Base-by-base conservation (phyloP, 1,139 yeast genomes). In the Pichia sp. region DNA sequence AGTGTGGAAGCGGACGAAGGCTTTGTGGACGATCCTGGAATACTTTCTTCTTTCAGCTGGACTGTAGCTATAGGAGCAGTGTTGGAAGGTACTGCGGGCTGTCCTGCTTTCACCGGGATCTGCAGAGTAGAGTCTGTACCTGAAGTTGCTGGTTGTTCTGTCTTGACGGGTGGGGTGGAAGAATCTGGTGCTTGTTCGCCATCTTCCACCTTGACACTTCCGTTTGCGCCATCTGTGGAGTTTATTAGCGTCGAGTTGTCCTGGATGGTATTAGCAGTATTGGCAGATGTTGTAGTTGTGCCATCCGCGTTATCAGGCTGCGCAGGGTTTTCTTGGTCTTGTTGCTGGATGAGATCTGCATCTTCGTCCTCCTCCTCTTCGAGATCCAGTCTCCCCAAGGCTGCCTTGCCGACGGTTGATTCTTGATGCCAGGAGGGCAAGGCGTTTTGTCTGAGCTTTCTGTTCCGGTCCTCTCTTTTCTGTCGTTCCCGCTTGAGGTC, bases 341-440 rank as follows among this genome's bases (percentile, higher is more conserved):
- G 20, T 17, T 27, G 20, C 10, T 24, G n/a, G 9, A 17, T n/a
- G 17, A n/a, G 24, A n/a, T 20, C 30, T 20, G 3, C 24, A 20
- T 20, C 24, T 17, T 49, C 31, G 14, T 36, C 27, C 29, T 43
- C 20, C 31, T 49, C 43, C 6, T 43, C 49, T 34, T 49, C 55
- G 14, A 16, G 76, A 58, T 79, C 83, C 60, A 81, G 63, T 61
- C 75, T 78, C 50, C 86, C 88, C 60, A 80, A 68, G 2, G 76
- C 75, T 12, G 69, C 62, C 60, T 80, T 74, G 46, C 96, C 97
- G 60, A 93, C 95, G 0, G 99, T 91, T 65, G 95, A 84, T 62
- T 85, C 85, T 61, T 87, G 81, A 69, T 93, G 97, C 99, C 99
- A 93, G 30, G 95, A 85, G 9, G 99, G 99, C 63, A 93, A 77